Conservation (phyloP, 352 stramenopile species). For the Pythium brachiatum region DNA sequence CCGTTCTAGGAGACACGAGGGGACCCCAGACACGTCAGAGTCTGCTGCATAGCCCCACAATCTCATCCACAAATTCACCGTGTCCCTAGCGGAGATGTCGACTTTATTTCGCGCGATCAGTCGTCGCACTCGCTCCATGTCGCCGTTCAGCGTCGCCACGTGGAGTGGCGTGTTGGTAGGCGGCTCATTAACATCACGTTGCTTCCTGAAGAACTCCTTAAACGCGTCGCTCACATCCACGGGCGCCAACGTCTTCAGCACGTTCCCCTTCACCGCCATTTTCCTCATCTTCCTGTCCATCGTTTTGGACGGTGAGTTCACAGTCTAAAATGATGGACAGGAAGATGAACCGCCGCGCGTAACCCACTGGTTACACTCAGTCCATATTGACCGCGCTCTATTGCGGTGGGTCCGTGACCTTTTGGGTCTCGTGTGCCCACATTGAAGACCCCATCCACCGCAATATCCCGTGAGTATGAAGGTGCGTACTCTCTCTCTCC, state of each 20-base stretch:
- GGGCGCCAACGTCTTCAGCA: constrained; percentile 12
- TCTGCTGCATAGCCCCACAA: too few species aligned
- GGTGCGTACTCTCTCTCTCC: not conserved
- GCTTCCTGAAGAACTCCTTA: constrained; percentile 12
- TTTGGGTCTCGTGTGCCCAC: not conserved
- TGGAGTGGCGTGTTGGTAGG: constrained; percentile 18
- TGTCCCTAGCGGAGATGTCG: constrained; percentile 6
- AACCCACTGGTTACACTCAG: not conserved
- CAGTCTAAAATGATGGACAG: too few species aligned
- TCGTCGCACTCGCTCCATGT: not conserved
- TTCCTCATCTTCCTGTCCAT: not conserved
- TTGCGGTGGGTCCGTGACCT: not conserved
- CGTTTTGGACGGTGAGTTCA: too few species aligned
- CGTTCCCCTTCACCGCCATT: not conserved
- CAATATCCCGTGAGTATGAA: constrained; percentile 2
- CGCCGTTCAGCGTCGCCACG: constrained; percentile 20
- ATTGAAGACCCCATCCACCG: not conserved
- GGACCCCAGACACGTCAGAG: too few species aligned
- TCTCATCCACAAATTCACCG: not conserved
- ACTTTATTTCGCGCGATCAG: constrained; percentile 6
- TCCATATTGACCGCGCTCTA: not conserved
- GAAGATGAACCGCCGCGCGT: too few species aligned
- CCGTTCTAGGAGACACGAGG: constrained; percentile 11
- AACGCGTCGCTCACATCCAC: constrained; percentile 22
- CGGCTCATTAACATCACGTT: not conserved